Conservation (phyloP, 2,329 filamentous ascomycete species). For the Colletotrichum godetiae region DNA sequence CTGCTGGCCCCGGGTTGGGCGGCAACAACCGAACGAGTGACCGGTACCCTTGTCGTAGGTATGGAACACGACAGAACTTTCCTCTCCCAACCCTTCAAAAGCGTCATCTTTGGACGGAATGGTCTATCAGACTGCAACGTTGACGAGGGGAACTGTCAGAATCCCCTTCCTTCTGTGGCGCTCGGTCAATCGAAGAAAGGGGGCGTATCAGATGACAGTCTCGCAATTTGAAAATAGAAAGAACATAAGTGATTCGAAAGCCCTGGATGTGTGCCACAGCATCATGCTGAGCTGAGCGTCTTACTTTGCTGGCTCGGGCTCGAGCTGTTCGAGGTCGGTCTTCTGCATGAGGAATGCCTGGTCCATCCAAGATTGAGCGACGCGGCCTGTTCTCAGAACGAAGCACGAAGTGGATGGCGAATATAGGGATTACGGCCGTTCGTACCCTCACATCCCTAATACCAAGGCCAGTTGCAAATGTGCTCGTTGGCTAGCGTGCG, state of each 20-base stretch:
- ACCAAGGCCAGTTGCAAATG: background rate
- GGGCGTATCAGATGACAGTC: background rate
- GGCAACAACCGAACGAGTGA: background rate
- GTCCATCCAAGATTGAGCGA: background rate
- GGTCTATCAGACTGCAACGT: background rate
- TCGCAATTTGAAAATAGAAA: background rate
- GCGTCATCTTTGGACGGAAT: background rate
- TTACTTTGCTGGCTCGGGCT: background rate
- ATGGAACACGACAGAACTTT: background rate
- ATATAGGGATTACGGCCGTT: background rate
- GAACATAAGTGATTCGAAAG: background rate
- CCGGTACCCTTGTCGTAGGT: background rate
- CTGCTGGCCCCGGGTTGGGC: too few relatives aligned
- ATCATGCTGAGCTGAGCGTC: background rate
- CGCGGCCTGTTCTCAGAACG: background rate
- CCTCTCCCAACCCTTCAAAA: background rate
- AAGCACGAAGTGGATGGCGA: background rate
- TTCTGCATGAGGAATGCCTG: background rate
- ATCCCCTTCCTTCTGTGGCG: background rate
- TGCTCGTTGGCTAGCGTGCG: background rate
- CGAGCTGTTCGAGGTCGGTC: background rate
- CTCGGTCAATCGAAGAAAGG: background rate
- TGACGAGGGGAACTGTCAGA: conserved; percentile 4
- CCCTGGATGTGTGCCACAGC: background rate
- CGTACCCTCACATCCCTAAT: background rate